Percentiles rank a stretch among this genome's conserved stretches.
Evolutionary conservation across 2,329 filamentous ascomycete genomes (phyloP).

Genomic region (Paraphaeosphaeria sporulosa): DNA sequence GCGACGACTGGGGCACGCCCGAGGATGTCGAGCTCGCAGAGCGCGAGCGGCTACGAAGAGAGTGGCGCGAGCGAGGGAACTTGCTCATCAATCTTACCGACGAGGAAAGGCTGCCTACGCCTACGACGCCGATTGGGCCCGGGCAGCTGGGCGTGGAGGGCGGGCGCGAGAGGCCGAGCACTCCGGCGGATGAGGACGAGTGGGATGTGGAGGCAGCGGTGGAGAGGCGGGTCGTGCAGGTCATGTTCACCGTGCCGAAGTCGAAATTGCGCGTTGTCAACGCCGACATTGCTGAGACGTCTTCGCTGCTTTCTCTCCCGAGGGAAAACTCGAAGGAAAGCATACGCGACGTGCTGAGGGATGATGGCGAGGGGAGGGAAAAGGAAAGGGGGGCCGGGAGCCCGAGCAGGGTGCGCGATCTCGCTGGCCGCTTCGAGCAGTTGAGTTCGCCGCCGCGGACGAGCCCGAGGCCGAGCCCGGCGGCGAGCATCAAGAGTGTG

Average conservation of each 20-base stretch:
- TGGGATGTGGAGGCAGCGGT: conserved; percentile 61
- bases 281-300: conserved; percentile 40
- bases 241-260: conserved; percentile 92
- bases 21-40: conserved; percentile 43
- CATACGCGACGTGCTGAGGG: conserved; percentile 17
- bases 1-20: conserved; percentile 45
- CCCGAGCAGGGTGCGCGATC: conserved; percentile 36
- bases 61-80: conserved; percentile 40
- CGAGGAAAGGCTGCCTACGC: conserved; percentile 36
- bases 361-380: background rate
- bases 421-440: conserved; percentile 42
- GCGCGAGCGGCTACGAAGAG: conserved; percentile 39
- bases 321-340: conserved; percentile 26
- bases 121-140: conserved; percentile 34
- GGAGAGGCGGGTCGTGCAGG: conserved; percentile 57
- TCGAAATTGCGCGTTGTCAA: conserved; percentile 91
- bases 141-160: conserved; percentile 30
- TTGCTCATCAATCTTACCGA: conserved; percentile 39
- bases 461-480: conserved; percentile 23
- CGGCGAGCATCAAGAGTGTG: conserved; percentile 33
- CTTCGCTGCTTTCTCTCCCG: conserved; percentile 32
- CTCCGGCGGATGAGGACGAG: conserved; percentile 52
- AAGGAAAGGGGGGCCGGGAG: too few species aligned
- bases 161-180: conserved; percentile 31
- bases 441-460: conserved; percentile 20